A percentile compares a stretch with the other conserved stretches of the same genome.
phyloP scores from a whole-genome alignment of 768 basidiomycete genomes.

The Suillus subluteus region DNA sequence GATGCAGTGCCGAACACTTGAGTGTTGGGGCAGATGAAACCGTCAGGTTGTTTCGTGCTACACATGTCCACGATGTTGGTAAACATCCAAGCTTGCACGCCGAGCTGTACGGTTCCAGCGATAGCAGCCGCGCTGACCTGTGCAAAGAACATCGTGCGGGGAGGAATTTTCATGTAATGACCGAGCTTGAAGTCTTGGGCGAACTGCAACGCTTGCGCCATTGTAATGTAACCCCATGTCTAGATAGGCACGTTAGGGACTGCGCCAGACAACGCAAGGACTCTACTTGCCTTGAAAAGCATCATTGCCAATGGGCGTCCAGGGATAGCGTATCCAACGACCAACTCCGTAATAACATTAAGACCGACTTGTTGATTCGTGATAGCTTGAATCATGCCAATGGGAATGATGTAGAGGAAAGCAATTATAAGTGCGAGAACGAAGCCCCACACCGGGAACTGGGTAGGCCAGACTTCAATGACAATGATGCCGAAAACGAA shows the following conservation, averaged over 20 bases:
- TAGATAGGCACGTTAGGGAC: constrained; percentile 23
- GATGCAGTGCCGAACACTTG: constrained; percentile 56
- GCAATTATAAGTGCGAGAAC: constrained; percentile 46
- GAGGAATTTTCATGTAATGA: constrained; percentile 73
- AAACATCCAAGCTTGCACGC: constrained; percentile 67
- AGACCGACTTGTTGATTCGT: constrained; percentile 78
- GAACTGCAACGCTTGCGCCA: constrained; percentile 69
- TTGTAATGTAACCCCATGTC: constrained; percentile 70
- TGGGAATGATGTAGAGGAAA: constrained; percentile 73
- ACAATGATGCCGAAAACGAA: constrained; percentile 64
- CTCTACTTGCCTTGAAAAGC: constrained; percentile 69
- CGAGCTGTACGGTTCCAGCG: constrained; percentile 69
- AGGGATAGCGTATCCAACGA: constrained; percentile 59
- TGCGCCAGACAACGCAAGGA: constrained; percentile 14
- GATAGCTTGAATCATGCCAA: constrained; percentile 77
- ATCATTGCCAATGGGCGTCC: constrained; percentile 78
- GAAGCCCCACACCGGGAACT: constrained; percentile 48
- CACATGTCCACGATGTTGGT: constrained; percentile 41
- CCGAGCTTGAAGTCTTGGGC: constrained; percentile 78
- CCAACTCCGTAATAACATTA: constrained; percentile 73
- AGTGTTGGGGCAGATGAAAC: constrained; percentile 35
- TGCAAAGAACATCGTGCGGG: constrained; percentile 66
- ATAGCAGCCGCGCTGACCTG: constrained; percentile 67
- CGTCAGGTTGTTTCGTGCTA: constrained; percentile 26
- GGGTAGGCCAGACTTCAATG: constrained; percentile 66